phyloP scores from a whole-genome alignment of 2,329 filamentous ascomycete genomes.

The Pseudocercospora pini-densiflorae region DNA sequence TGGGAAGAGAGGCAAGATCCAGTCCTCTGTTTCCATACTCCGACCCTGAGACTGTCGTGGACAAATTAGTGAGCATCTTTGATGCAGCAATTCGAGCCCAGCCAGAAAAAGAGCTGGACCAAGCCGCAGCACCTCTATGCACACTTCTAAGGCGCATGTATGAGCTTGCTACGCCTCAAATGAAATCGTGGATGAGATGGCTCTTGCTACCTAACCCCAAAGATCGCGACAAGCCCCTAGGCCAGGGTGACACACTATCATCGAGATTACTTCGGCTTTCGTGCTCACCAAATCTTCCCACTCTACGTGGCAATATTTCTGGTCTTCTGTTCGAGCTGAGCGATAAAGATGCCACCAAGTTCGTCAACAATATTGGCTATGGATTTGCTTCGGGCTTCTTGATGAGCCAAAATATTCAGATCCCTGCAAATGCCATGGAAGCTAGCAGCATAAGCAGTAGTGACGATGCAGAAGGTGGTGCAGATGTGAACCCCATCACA shows the following conservation, averaged over 20 bases:
- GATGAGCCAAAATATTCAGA: constrained; percentile 78
- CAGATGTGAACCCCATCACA: constrained; percentile 77
- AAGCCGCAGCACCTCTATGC: constrained; percentile 57
- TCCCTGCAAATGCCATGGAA: constrained; percentile 70
- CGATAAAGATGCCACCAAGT: constrained; percentile 74
- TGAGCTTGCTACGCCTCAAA: constrained; percentile 68
- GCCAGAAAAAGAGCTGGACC: constrained; percentile 71
- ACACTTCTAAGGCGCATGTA: constrained; percentile 77
- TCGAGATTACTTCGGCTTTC: constrained; percentile 78
- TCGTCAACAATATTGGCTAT: constrained; percentile 92
- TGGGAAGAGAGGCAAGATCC: constrained; percentile 32
- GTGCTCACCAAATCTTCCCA: constrained; percentile 71
- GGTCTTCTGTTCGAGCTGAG: constrained; percentile 86
- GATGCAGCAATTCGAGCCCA: constrained; percentile 68
- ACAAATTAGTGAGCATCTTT: constrained; percentile 72
- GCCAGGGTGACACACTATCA: constrained; percentile 73
- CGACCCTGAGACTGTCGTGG: constrained; percentile 63
- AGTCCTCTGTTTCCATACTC: constrained; percentile 69
- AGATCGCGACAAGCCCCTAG: constrained; percentile 78
- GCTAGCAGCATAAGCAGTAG: constrained; percentile 48
- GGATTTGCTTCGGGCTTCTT: constrained; percentile 92
- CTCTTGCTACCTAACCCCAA: constrained; percentile 75
- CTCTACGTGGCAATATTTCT: constrained; percentile 74
- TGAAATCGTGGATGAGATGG: constrained; percentile 66
- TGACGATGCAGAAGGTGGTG: constrained; percentile 36